Percentiles rank a stretch among this genome's conserved stretches.
Evolutionary conservation across 495 filamentous ascomycete genomes (phyloP).

Genomic region (Hypomontagnella submonticulosa): DNA sequence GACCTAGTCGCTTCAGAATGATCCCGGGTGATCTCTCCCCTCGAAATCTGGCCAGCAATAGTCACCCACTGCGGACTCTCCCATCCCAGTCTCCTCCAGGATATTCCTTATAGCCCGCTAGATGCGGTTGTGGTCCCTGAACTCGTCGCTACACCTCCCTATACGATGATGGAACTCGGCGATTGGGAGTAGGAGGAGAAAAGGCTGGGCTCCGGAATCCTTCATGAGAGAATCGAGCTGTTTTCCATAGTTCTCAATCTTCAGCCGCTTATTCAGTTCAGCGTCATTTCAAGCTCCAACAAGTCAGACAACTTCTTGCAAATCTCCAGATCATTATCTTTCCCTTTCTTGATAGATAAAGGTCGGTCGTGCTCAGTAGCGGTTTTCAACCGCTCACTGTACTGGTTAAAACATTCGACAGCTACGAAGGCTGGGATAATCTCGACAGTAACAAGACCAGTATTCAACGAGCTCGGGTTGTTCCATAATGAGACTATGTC

Average conservation of each 20-base stretch:
- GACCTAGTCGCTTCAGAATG: background rate
- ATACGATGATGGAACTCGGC: background rate
- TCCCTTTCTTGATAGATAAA: too few species aligned
- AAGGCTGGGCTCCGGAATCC: slow-evolving; percentile 6
- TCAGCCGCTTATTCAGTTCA: background rate
- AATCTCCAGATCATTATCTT: background rate
- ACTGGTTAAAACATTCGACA: background rate
- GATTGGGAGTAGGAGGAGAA: slow-evolving; percentile 12
- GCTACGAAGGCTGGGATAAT: background rate
- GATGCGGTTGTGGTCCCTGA: background rate
- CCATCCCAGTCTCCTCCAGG: slow-evolving; percentile 9
- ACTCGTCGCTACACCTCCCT: background rate
- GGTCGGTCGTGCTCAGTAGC: too few species aligned
- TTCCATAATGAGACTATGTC: background rate
- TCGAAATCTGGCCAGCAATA: background rate
- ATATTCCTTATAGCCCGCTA: background rate
- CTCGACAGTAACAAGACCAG: background rate
- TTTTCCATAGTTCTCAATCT: slow-evolving; percentile 3
- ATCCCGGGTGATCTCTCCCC: background rate
- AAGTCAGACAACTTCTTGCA: background rate
- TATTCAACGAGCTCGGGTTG: too few species aligned
- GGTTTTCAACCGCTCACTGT: background rate
- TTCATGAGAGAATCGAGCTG: background rate
- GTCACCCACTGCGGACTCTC: background rate
- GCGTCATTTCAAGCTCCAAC: too few species aligned